Conservation (phyloP, 306 rosid species). For the Amphicarpaea edgeworthii region DNA sequence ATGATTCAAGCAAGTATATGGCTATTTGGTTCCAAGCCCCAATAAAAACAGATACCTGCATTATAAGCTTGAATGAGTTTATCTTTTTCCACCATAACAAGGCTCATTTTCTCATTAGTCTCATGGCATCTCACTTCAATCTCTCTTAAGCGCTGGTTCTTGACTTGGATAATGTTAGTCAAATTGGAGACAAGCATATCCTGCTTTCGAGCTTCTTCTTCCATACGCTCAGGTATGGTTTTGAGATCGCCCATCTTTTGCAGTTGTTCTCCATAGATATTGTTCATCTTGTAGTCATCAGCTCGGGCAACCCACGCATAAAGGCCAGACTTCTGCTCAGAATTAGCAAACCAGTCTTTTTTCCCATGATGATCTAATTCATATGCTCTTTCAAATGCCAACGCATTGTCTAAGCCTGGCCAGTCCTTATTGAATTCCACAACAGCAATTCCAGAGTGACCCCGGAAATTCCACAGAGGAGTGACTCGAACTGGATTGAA, state of each 20-base stretch:
- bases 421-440: slow-evolving; percentile 89
- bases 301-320: slow-evolving; percentile 96
- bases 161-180: slow-evolving; percentile 66
- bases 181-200: slow-evolving; percentile 79
- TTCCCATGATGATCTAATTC: slow-evolving; percentile 78
- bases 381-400: slow-evolving; percentile 88
- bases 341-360: slow-evolving; percentile 65
- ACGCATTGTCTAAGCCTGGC: slow-evolving; percentile 88
- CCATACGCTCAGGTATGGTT: slow-evolving; percentile 77
- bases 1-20: slow-evolving; percentile 25
- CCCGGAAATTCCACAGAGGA: slow-evolving; percentile 88
- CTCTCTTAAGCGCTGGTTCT: slow-evolving; percentile 70
- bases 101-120: slow-evolving; percentile 59
- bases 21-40: slow-evolving; percentile 17
- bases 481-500: slow-evolving; percentile 80
- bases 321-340: slow-evolving; percentile 68
- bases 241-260: slow-evolving; percentile 82
- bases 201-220: slow-evolving; percentile 89
- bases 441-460: slow-evolving; percentile 84
- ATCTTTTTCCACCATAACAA: slow-evolving; percentile 69
- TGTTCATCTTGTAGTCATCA: slow-evolving; percentile 71
- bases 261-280: slow-evolving; percentile 76
- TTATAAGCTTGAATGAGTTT: slow-evolving; percentile 74
- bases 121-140: slow-evolving; percentile 78
- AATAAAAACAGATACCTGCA: slow-evolving; percentile 64